Base-by-base conservation (phyloP, 139 green algal genomes). In the Picochlorum sp. region DNA sequence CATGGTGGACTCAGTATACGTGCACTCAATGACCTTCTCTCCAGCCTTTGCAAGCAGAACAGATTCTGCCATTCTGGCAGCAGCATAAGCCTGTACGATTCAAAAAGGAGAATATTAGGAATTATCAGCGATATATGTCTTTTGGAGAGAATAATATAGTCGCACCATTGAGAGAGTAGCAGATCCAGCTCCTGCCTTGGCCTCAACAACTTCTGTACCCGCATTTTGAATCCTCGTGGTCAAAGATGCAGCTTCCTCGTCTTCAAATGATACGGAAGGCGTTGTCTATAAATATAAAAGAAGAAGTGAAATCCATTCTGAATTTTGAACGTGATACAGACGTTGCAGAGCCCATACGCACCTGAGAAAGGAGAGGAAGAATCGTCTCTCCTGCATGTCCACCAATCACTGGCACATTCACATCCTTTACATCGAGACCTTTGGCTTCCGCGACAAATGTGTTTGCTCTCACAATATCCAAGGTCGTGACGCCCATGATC, bases 341-440 rank as follows among this genome's bases (percentile, higher is more conserved):
- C 6, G 3, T 16, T 21, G 5, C 8, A 54, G 47, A 10, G 15
- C 2, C 6, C 47, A 54, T 26, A 63, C 72, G 85, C 97, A 54
- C 47, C 47, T 54, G 92, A 18, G 88, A 97, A 18, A 98, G 82
- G 50, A 99, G 80, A 5, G 94, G 93, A 73, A 99, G 77, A 78
- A 99, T 99, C 72, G 94, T 99, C 69, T 87, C 83, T 44, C 94
- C 94, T 16, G 94, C 94, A 66, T 99, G 94, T 16, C 94, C 94
- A 10, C 94, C 94, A 20, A 99, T 81, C 8, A 99, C 94, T 14
- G 94, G 94, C 38, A 99, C 86, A 44, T 81, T 71, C 18, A 98
- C 93, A 50, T 95, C 77, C 24, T 75, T 64, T 7, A 87, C 72
- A 70, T 90, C 72, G 38, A 89, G 67, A 37, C 81, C 77, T 66